Base-by-base conservation (phyloP, 2,329 filamentous ascomycete genomes). In the Zymoseptoria ardabiliae region DNA sequence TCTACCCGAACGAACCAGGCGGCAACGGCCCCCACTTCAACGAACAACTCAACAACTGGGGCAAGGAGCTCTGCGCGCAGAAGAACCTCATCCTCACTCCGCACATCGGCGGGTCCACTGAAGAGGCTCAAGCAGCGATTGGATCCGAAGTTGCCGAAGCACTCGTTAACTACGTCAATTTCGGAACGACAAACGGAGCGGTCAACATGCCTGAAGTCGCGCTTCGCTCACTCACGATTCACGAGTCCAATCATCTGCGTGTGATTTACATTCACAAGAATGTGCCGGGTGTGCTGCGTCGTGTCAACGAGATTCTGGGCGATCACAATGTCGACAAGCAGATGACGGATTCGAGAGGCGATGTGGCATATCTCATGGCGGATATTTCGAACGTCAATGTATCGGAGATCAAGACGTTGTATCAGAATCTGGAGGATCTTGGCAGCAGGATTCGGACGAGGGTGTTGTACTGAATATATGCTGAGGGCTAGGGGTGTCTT, bases 241-340 rank as follows among this genome's bases (percentile, higher is more conserved):
- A 96, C 60, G 91, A 97, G 77, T 85, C 88, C 22, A 86, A 96
- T 73, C 89, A 94, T 73, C 91, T 92, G 58, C 88, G 94, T 72
- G 88, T 97, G 65, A 92, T 97, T 70, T 99, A 93, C 76, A 95
- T 99, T 68, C 94, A 99, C 78, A 89, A 88, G 76, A 99, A 99
- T 77, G 85, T 97, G 21, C 94, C 94, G 53, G 94, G 94, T 81
- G 94, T 99, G 63, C 81, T 99, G 74, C 85, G 91, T 71, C 90
- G 88, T 79, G 94, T 99, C 66, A 99, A 99, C 80, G 90, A 94
- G 71, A 91, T 97, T 63, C 82, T 99, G 53, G 90, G 89, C 50
- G 87, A 95, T 70, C 92, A 99, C 80, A 99, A 99, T 75, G 92
- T 99, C 68, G 93, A 97, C 79, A 97, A 97, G 82, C 94, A 99